Base-by-base conservation (phyloP, 495 filamentous ascomycete species). In the Podospora conica region DNA sequence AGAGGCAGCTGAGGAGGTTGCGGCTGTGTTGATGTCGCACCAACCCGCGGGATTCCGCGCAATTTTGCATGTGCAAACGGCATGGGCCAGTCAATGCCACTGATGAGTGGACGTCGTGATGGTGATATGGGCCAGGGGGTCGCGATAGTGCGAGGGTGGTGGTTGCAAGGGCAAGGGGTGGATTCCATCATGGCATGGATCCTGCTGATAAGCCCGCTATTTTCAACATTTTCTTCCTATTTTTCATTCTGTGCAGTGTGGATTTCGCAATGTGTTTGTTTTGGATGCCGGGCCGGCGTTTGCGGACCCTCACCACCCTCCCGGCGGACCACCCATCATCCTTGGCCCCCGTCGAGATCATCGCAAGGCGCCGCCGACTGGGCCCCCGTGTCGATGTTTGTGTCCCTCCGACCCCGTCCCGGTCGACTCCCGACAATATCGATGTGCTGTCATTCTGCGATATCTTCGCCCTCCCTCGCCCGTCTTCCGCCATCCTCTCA, bases 401-500 rank as follows among this genome's bases (percentile, higher is more conserved):
- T 55, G 25, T 27, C 62, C 57, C 53, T 54, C 22, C 54, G 25
- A 40, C 23, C 29, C 55, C 63, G 11, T 64, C 54, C 63, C n/a
- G n/a, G n/a, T n/a, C n/a, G n/a, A n/a, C n/a, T n/a, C n/a, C n/a
- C 56, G 57, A 59, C 55, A 58, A 48, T 60, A 56, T 63, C 54
- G 55, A 61, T 31, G 40, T 55, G 61, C 28, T 64, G 63, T n/a
- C 53, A 55, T n/a, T 40, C 55, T 55, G 40, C 40, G 40, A 48
- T 48, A 15, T 55, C 61, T 63, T 61, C 68, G 55, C 58, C 63
- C 33, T 29, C 60, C 27, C 68, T 68, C 66, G 64, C 61, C 61
- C 61, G 7, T 65, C 61, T 69, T 71, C 70, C 63, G 58, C 64
- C 28, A 66, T 61, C 55, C 53, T 48, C 58, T 8, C 21, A n/a